These are phyloP conservation scores for Centella asiatica DNA, from an alignment of 129 eudicot species.

Conservation along the genomic window DNA sequence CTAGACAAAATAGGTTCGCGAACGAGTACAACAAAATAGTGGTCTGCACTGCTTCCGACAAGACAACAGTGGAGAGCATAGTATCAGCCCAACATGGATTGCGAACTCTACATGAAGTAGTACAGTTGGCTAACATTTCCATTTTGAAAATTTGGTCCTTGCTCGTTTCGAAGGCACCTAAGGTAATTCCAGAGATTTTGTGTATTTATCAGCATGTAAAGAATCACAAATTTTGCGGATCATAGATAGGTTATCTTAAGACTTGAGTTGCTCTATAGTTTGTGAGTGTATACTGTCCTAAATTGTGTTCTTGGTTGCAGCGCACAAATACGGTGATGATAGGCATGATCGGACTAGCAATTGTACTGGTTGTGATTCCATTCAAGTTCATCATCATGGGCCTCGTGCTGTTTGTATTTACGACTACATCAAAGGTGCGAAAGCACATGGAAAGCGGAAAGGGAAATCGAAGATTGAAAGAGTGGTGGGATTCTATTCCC, in stretches of 20 bases:
- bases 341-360: conserved; percentile 30
- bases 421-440: conserved; percentile 41
- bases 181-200: conserved; percentile 28
- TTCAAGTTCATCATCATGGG: conserved; percentile 59
- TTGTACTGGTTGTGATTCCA: conserved; percentile 49
- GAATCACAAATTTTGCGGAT: too few relatives aligned
- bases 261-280: too few relatives aligned
- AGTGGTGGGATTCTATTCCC: conserved; percentile 98
- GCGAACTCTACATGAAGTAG: conserved; percentile 33
- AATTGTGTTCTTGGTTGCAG: conserved; percentile 24
- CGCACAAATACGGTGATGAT: conserved; percentile 57
- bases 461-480: conserved; percentile 57
- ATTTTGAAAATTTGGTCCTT: conserved; percentile 73
- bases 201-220: neutral
- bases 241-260: too few relatives aligned
- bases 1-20: conserved; percentile 27
- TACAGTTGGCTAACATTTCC: conserved; percentile 57
- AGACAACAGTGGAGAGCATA: conserved; percentile 66
- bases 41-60: conserved; percentile 56
- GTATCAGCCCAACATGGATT: conserved; percentile 87
- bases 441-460: conserved; percentile 33
- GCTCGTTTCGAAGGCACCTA: conserved; percentile 47
- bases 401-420: conserved; percentile 19
- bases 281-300: neutral
- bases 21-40: conserved; percentile 42